Percentiles rank a stretch among this genome's conserved stretches.
Evolutionary conservation across 1,284 basidiomycete species (phyloP).

Genomic region (Cryptococcus sp.): DNA sequence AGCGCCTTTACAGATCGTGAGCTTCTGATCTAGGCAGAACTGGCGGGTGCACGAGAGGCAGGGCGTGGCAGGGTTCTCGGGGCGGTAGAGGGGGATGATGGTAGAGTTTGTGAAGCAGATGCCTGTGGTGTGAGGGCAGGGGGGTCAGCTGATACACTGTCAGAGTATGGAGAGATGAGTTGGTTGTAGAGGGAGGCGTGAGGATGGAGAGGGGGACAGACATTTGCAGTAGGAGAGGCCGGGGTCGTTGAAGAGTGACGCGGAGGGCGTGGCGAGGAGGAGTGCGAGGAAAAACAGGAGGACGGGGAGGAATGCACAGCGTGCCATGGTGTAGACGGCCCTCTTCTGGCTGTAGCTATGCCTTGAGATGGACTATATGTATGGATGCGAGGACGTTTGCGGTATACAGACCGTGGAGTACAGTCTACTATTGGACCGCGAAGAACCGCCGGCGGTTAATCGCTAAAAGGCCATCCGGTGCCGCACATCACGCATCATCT

Average conservation of each 20-base stretch:
- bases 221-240: slow-evolving; percentile 50
- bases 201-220: slow-evolving; percentile 17
- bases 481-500: too few species aligned
- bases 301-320: neutral
- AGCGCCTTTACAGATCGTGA: slow-evolving; percentile 71
- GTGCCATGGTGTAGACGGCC: neutral
- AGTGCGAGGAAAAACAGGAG: slow-evolving; percentile 1
- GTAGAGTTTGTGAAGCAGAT: slow-evolving; percentile 89
- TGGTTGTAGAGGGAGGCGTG: too few species aligned
- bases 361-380: neutral
- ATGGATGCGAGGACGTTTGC: too few species aligned
- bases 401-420: too few species aligned
- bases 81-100: slow-evolving; percentile 74
- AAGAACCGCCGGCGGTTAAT: too few species aligned
- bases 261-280: slow-evolving; percentile 7
- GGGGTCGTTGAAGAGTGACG: slow-evolving; percentile 35
- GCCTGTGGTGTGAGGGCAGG: slow-evolving; percentile 54
- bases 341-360: too few species aligned
- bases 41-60: slow-evolving; percentile 90
- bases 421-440: too few species aligned
- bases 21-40: slow-evolving; percentile 91
- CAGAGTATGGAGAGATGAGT: neutral
- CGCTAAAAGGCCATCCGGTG: too few species aligned
- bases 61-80: slow-evolving; percentile 79
- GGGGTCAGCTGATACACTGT: neutral